phyloP scores from a whole-genome alignment of 768 basidiomycete genomes.

The Rhodosporidiobolus sp. region DNA sequence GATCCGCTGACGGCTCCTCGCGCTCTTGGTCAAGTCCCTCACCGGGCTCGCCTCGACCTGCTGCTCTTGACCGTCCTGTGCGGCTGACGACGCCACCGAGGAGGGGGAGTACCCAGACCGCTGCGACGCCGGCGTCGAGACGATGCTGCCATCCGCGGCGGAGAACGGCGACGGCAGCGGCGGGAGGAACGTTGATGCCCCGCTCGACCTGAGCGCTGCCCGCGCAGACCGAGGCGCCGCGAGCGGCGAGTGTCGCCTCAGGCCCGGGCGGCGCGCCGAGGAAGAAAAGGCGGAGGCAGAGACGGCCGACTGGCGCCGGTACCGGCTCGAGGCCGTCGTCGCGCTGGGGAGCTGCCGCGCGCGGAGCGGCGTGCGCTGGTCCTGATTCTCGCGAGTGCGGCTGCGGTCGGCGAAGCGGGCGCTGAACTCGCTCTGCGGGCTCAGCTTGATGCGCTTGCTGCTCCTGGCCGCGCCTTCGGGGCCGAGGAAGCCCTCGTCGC shows the following conservation, averaged over 20 bases:
- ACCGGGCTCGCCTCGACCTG: background rate
- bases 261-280: too few species aligned
- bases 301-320: too few species aligned
- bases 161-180: background rate
- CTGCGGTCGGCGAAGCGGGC: background rate
- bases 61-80: background rate
- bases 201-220: background rate
- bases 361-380: too few species aligned
- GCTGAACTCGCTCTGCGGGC: constrained; percentile 50
- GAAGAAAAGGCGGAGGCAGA: too few species aligned
- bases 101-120: background rate
- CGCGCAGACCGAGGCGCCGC: background rate
- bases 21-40: background rate
- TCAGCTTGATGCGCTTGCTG: constrained; percentile 75
- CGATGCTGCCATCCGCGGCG: background rate
- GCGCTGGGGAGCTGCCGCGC: too few species aligned
- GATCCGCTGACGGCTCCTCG: constrained; percentile 4
- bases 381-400: background rate
- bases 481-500: constrained; percentile 33
- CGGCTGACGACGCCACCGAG: background rate
- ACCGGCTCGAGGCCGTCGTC: too few species aligned
- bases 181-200: background rate
- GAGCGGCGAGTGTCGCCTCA: too few species aligned
- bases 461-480: constrained; percentile 53
- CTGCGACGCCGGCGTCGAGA: background rate